Base-by-base conservation (phyloP, 305 asterid species). In the Fraxinus baroniana region DNA sequence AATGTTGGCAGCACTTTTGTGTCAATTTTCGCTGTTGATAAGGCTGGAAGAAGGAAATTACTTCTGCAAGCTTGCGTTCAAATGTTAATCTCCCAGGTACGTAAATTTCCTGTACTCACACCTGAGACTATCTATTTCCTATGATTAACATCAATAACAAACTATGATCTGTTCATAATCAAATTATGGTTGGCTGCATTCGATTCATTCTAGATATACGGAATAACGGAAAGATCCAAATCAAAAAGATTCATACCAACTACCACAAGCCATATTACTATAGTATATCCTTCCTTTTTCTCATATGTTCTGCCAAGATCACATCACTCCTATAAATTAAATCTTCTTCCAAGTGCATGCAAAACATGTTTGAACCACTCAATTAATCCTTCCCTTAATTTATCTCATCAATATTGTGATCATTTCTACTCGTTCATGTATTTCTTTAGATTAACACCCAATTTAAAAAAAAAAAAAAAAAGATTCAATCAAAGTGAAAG, bases 21-120 rank as follows among this genome's bases (percentile, higher is more conserved):
- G 22, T 82, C 92, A 1, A 79, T 89, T 13, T 35, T 30, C 22
- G n/a, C 66, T 1, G 86, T 87, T 2, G 89, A 87, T 41, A 87
- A 80, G 87, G 15, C 84, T 2, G 92, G 92, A 26, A 78, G 92
- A 74, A 78, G 89, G 86, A 83, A 77, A 22, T 71, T 89, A 79
- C 87, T 89, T 80, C 87, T 89, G 15, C 86, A 83, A 60, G 91
- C 89, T 75, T 81, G 86, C 7, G 82, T 78, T 6, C 92, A 86
- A 80, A 89, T 89, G 91, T n/a, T 86, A 71, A 30, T 86, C n/a
- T 80, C 87, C 9, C 80, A 82, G 89, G 89, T 82, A 49, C 0
- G 7, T 12, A 26, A 24, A 0, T 66, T 26, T 32, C 55, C 6
- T 20, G 20, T 73, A 35, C 57, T 49, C 15, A 49, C 60, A 49